phyloP scores from a whole-genome alignment of 768 basidiomycete species.

The Hygrophorus pudorinus region DNA sequence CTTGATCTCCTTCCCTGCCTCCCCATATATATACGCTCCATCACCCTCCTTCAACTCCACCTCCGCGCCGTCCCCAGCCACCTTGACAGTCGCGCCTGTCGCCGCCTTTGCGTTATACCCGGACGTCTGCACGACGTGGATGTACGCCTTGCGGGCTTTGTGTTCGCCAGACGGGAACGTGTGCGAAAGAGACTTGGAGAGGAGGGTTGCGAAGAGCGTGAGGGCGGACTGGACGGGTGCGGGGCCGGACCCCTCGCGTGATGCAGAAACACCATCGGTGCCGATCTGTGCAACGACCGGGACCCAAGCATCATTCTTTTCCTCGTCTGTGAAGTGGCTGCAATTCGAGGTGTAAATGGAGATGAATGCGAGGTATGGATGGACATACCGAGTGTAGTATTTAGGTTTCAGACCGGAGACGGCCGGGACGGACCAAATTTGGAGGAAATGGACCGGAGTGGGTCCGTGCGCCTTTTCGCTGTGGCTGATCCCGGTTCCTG shows the following conservation, averaged over 20 bases:
- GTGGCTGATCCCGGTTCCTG: conserved; percentile 88
- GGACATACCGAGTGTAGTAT: conserved; percentile 63
- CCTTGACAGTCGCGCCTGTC: conserved; percentile 45
- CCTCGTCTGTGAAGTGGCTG: conserved; percentile 63
- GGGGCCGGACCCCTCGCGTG: conserved; percentile 65
- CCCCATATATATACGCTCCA: conserved; percentile 63
- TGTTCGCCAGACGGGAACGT: background rate
- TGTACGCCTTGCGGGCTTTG: conserved; percentile 53
- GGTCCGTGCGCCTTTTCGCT: conserved; percentile 42
- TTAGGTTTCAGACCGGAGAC: conserved; percentile 47
- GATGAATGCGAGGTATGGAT: background rate
- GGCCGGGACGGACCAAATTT: conserved; percentile 41
- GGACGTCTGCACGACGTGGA: conserved; percentile 79
- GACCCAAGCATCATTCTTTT: conserved; percentile 67
- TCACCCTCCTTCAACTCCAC: conserved; percentile 76
- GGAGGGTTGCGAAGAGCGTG: conserved; percentile 64
- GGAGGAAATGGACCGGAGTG: conserved; percentile 39
- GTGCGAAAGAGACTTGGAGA: conserved; percentile 19
- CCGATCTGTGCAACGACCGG: conserved; percentile 69
- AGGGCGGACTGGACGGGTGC: conserved; percentile 69
- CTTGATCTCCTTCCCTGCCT: conserved; percentile 28
- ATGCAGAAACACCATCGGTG: conserved; percentile 42
- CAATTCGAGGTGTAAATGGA: background rate
- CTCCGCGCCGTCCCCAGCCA: conserved; percentile 31
- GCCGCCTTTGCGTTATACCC: conserved; percentile 61